These are phyloP conservation scores for Colletotrichum costaricense DNA, from an alignment of 2,329 filamentous ascomycete species.

Conservation along the genomic window DNA sequence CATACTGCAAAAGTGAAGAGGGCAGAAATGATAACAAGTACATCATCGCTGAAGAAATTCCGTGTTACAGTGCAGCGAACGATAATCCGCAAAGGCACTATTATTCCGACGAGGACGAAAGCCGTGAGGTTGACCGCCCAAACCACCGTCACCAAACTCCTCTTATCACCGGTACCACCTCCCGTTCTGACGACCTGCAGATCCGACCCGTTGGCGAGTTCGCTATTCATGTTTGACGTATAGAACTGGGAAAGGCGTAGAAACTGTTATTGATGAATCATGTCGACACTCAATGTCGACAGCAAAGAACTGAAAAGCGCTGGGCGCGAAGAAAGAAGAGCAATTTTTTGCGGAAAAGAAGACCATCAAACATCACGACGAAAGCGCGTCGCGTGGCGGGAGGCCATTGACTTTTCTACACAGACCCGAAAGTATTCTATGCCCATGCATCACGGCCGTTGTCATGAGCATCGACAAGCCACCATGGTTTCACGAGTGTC, in stretches of 20 bases:
- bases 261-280: neutral
- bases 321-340: neutral
- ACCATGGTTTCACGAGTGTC: conserved; percentile 16
- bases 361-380: neutral
- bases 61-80: conserved; percentile 29
- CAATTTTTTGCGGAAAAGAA: neutral
- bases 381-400: neutral
- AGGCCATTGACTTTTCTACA: conserved; percentile 5
- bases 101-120: conserved; percentile 25
- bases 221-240: conserved; percentile 1
- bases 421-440: neutral
- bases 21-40: conserved; percentile 29
- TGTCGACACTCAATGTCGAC: conserved; percentile 20
- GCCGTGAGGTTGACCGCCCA: conserved; percentile 32
- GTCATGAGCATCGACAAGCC: neutral
- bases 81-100: conserved; percentile 21
- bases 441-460: neutral
- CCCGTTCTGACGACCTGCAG: neutral
- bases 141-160: conserved; percentile 17
- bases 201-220: neutral
- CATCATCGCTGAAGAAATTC: conserved; percentile 32
- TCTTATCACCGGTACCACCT: neutral
- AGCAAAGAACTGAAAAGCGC: neutral
- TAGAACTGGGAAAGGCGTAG: neutral
- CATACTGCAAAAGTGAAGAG: conserved; percentile 31